These are phyloP conservation scores for Podaxis sp. DNA, from an alignment of 768 basidiomycete species.

Conservation along the genomic window DNA sequence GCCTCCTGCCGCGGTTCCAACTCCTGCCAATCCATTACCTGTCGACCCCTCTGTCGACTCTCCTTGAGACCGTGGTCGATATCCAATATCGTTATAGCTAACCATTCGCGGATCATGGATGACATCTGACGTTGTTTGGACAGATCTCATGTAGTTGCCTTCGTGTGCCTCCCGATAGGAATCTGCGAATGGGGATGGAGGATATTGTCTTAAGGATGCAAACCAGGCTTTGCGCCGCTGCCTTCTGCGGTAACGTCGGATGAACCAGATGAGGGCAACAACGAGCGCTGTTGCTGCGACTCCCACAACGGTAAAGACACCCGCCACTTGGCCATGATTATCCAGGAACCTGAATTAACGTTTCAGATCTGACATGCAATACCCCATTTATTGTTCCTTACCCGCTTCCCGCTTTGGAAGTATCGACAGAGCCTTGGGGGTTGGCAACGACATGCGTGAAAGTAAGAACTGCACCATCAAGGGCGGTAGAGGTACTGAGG, in stretches of 20 bases:
- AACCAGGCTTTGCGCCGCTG: constrained; percentile 37
- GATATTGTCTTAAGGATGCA: constrained; percentile 34
- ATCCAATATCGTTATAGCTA: constrained; percentile 5
- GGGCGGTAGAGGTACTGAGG: constrained; percentile 42
- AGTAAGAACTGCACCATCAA: constrained; percentile 45
- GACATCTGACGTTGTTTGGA: constrained; percentile 30
- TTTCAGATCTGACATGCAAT: constrained; percentile 3
- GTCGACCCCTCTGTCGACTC: not conserved
- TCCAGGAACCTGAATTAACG: constrained; percentile 52
- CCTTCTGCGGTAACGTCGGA: constrained; percentile 41
- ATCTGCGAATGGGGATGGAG: constrained; percentile 22
- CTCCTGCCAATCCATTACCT: constrained; percentile 6
- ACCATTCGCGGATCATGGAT: constrained; percentile 13
- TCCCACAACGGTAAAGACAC: constrained; percentile 71
- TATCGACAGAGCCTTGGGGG: constrained; percentile 30
- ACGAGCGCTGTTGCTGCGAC: constrained; percentile 48
- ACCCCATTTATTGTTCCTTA: not conserved
- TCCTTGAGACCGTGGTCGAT: not conserved
- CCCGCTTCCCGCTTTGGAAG: not conserved
- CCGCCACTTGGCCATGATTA: constrained; percentile 69
- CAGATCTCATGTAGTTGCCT: constrained; percentile 23
- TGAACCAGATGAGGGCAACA: constrained; percentile 42
- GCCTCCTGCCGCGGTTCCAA: not conserved
- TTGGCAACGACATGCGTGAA: constrained; percentile 56
- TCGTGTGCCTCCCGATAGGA: constrained; percentile 7